Conservation (phyloP, 2,329 filamentous ascomycete species). For the Clarireedia monteithiana region DNA sequence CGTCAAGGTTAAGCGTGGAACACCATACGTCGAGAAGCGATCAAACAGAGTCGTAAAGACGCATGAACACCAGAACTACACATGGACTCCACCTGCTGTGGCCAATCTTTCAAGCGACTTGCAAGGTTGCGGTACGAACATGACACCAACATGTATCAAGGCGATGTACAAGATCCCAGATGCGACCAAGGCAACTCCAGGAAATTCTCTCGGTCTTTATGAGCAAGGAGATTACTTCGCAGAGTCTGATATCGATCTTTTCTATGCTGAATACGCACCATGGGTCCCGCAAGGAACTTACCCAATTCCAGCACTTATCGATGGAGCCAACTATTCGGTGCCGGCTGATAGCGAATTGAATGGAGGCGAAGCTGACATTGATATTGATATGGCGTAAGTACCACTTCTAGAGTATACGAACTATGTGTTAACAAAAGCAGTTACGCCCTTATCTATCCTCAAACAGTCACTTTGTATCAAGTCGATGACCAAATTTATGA, state of each 20-base stretch:
- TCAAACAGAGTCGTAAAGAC: constrained; percentile 1
- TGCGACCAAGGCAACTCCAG: constrained; percentile 5
- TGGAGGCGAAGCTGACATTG: constrained; percentile 28
- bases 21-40: background rate
- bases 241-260: constrained; percentile 15
- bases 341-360: constrained; percentile 1
- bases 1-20: constrained; percentile 10
- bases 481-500: constrained; percentile 22
- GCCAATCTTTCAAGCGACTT: constrained; percentile 5
- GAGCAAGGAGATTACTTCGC: constrained; percentile 18
- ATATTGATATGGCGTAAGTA: constrained; percentile 30
- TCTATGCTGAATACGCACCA: constrained; percentile 11
- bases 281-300: constrained; percentile 14
- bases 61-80: background rate
- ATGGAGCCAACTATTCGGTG: constrained; percentile 17
- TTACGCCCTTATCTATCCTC: constrained; percentile 7
- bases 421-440: background rate
- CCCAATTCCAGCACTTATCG: constrained; percentile 18
- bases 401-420: background rate
- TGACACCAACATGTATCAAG: constrained; percentile 19
- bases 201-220: constrained; percentile 10
- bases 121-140: constrained; percentile 13
- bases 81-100: constrained; percentile 1
- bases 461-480: constrained; percentile 24
- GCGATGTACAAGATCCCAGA: constrained; percentile 29